Evolutionary conservation across 305 asterid species (phyloP).

Genomic region (Fraxinus platypoda): DNA sequence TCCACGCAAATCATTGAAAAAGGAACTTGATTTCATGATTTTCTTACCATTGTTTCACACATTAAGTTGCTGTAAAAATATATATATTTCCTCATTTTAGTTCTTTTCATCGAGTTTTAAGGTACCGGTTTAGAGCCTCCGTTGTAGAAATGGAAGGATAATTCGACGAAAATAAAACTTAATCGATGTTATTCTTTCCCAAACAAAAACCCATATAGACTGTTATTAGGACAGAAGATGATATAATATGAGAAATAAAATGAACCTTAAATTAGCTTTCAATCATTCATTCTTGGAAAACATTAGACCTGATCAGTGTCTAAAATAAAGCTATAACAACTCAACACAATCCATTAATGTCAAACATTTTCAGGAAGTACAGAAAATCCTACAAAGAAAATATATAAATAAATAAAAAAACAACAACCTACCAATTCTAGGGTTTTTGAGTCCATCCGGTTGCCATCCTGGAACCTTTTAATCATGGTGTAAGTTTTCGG

Average conservation of each 20-base stretch:
- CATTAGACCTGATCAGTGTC: conserved; percentile 19
- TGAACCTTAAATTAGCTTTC: conserved; percentile 8
- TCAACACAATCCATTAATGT: conserved; percentile 25
- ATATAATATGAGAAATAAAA: background rate
- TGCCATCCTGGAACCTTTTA: background rate
- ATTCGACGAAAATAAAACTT: background rate
- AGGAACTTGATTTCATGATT: background rate
- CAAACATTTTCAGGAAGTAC: conserved; percentile 19
- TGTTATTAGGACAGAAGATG: background rate
- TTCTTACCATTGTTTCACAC: too few species aligned
- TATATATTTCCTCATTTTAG: background rate
- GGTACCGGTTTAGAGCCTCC: background rate
- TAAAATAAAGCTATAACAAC: conserved; percentile 27
- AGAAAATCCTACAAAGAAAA: conserved; percentile 2
- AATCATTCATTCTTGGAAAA: conserved; percentile 16
- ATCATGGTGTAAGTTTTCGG: background rate
- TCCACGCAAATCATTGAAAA: background rate
- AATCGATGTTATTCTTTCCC: background rate
- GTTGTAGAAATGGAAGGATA: background rate
- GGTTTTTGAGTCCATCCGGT: conserved; percentile 30
- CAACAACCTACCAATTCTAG: conserved; percentile 42
- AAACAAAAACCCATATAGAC: background rate
- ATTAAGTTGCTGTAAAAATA: too few species aligned
- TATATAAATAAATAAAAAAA: conserved; percentile 7
- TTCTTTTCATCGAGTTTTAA: background rate